Conservation (phyloP, 768 basidiomycete species). For the Tylopilus intermedius region DNA sequence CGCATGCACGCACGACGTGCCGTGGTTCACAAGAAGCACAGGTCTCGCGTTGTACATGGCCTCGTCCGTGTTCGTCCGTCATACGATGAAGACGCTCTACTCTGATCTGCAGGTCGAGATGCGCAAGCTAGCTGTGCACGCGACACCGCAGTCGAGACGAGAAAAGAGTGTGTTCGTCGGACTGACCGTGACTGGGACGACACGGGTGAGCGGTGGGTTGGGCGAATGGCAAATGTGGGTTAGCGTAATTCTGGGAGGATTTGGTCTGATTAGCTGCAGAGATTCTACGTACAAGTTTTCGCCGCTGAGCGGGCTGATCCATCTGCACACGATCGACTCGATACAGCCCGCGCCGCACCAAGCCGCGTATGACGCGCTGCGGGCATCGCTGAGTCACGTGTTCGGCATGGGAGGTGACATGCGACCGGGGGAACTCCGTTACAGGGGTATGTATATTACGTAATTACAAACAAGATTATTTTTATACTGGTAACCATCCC, state of each 20-base stretch:
- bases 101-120: conserved; percentile 57
- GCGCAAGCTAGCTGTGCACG: conserved; percentile 39
- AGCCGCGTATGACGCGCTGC: conserved; percentile 61
- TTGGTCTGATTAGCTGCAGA: conserved; percentile 32
- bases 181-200: conserved; percentile 51
- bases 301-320: conserved; percentile 57
- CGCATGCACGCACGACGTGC: not conserved
- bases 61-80: conserved; percentile 63
- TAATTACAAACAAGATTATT: conserved; percentile 2
- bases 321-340: conserved; percentile 63
- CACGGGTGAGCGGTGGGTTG: conserved; percentile 56
- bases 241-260: not conserved
- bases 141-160: conserved; percentile 25
- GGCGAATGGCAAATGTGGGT: conserved; percentile 75
- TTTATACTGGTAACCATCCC: conserved; percentile 6
- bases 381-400: conserved; percentile 27
- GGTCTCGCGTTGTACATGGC: conserved; percentile 71
- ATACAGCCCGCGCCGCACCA: conserved; percentile 75
- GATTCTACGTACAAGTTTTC: conserved; percentile 74
- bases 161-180: conserved; percentile 58
- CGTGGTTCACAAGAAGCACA: conserved; percentile 21
- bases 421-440: conserved; percentile 11
- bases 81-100: conserved; percentile 72
- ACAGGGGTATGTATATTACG: conserved; percentile 7
- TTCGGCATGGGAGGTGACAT: conserved; percentile 23